Base-by-base conservation (phyloP, 2,329 filamentous ascomycete species). In the Alternaria gansuensis region DNA sequence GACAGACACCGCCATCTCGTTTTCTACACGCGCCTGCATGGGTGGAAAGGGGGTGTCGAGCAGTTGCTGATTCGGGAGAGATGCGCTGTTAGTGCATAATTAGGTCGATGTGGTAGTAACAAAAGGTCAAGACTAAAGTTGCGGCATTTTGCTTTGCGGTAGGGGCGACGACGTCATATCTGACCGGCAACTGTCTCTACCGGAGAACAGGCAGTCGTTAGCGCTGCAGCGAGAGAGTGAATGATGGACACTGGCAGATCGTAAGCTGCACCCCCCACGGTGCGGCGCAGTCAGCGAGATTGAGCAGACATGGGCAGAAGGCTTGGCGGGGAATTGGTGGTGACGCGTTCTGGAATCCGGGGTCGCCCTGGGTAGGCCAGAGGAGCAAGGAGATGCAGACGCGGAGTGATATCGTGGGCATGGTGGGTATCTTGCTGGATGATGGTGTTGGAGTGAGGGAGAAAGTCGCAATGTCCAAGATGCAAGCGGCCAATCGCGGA, bases 211-310 rank as follows among this genome's bases (percentile, higher is more conserved):
- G 29, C 44, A 23, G 23, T 28, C 10, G 24, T 34, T 55, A 36
- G 56, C 55, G 43, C 28, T 56, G 49, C 37, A 49, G 46, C 31
- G 8, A 17, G 21, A 39, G 23, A 31, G 43, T 49, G 48, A 45
- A 28, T 6, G 36, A 21, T 43, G 26, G 46, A 29, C 40, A 40
- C 10, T 49, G 48, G 41, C 43, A 53, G 44, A 57, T 24, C 52
- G 24, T 55, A 58, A 56, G 57, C 58, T n/a, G 36, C 13, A 41
- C 31, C n/a, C 17, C 36, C 23, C 49, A 51, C 36, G 37, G 46
- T 58, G 58, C 56, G 54, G 64, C 61, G 34, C 57, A 46, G 62
- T 63, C 51, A 58, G 59, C 51, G 34, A 43, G 39, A 51, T 45
- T 49, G 53, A 49, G 44, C 6, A 49, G 29, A 50, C 31, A 51